phyloP scores from a whole-genome alignment of 768 basidiomycete species.

The Suillus tomentosus region DNA sequence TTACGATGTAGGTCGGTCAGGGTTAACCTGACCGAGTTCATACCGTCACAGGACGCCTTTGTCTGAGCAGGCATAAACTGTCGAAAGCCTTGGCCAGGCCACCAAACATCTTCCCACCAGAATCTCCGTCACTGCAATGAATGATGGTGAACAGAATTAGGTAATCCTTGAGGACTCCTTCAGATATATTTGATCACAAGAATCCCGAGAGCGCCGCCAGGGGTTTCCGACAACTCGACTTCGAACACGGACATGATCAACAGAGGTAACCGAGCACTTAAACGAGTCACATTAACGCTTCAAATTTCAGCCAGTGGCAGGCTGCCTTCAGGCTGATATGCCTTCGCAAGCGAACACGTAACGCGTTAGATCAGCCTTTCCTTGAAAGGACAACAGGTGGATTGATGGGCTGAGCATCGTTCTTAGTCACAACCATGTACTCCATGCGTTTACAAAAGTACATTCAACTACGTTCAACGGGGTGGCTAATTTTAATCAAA shows the following conservation, averaged over 20 bases:
- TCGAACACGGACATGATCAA: not conserved
- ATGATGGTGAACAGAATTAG: not conserved
- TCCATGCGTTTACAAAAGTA: not conserved
- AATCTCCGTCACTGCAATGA: constrained; percentile 8
- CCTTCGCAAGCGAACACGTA: not conserved
- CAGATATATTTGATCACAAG: not conserved
- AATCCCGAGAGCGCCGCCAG: not conserved
- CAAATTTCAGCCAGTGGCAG: not conserved
- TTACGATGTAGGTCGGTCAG: not conserved
- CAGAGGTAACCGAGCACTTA: not conserved
- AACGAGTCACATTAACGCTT: not conserved
- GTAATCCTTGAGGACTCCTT: not conserved
- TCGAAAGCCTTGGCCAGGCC: not conserved
- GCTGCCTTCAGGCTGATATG: not conserved
- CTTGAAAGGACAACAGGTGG: too few relatives aligned
- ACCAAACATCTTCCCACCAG: constrained; percentile 25
- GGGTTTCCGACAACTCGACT: not conserved
- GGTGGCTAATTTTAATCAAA: not conserved
- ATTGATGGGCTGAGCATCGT: not conserved
- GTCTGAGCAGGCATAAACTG: constrained; percentile 7
- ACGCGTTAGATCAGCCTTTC: not conserved
- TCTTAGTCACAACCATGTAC: not conserved
- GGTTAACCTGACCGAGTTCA: not conserved
- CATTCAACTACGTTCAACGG: not conserved
- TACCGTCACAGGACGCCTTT: not conserved